phyloP scores from a whole-genome alignment of 2,329 filamentous ascomycete genomes.

The Waltergamsia citrina region DNA sequence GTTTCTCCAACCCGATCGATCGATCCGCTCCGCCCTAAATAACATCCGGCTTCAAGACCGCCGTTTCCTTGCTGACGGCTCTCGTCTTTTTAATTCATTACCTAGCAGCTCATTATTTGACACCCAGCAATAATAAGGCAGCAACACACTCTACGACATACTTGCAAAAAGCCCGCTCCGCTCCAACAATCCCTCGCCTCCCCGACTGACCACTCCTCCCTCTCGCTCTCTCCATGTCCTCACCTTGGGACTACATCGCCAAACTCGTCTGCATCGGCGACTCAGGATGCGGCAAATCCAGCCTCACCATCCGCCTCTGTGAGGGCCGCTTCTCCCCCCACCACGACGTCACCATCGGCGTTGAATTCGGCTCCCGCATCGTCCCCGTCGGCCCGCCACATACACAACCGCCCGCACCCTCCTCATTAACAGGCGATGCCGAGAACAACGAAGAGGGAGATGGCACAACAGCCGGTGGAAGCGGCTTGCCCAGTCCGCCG shows the following conservation, averaged over 20 bases:
- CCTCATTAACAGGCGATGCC: slow-evolving; percentile 10
- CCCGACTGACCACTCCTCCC: neutral
- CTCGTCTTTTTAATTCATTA: no score
- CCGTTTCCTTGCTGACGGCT: no score
- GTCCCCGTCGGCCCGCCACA: slow-evolving; percentile 83
- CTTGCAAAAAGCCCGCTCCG: no score
- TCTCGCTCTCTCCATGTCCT: slow-evolving; percentile 36
- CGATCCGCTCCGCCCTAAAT: no score
- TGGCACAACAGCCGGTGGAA: no score
- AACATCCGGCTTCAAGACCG: no score
- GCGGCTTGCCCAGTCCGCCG: no score
- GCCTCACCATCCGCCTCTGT: slow-evolving; percentile 89
- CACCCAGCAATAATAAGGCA: no score
- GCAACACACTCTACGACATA: no score
- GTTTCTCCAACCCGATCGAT: no score
- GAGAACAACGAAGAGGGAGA: slow-evolving; percentile 5
- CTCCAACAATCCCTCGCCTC: neutral
- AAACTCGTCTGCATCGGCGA: slow-evolving; percentile 98
- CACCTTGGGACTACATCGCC: slow-evolving; percentile 95
- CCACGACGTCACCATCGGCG: slow-evolving; percentile 95
- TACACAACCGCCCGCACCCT: slow-evolving; percentile 29
- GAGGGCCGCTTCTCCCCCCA: slow-evolving; percentile 90
- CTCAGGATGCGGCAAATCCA: slow-evolving; percentile 90
- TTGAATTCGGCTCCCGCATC: slow-evolving; percentile 90
- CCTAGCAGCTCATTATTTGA: no score